A percentile compares a stretch with the other conserved stretches of the same genome.
phyloP scores from a whole-genome alignment of 2,329 filamentous ascomycete genomes.

The Aspergillus aculeatus region DNA sequence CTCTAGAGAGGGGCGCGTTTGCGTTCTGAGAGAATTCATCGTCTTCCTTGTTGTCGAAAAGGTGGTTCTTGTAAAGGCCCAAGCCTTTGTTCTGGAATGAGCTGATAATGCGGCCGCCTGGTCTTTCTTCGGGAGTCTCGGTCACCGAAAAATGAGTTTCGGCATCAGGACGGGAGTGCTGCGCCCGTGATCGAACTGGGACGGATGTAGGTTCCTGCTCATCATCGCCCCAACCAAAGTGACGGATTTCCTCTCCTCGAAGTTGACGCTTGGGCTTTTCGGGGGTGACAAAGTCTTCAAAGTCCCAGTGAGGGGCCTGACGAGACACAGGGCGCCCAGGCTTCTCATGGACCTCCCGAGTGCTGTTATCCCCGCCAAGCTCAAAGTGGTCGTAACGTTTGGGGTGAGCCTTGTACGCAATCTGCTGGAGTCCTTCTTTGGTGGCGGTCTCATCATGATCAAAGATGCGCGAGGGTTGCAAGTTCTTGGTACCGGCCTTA shows the following conservation, averaged over 20 bases:
- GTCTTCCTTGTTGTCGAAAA: conserved; percentile 62
- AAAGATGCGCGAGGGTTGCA: conserved; percentile 63
- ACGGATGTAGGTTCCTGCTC: conserved; percentile 46
- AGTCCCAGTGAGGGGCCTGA: conserved; percentile 76
- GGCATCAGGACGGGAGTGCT: conserved; percentile 73
- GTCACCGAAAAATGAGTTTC: conserved; percentile 80
- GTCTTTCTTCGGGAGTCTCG: conserved; percentile 67
- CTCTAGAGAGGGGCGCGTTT: conserved; percentile 57
- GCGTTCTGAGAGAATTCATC: conserved; percentile 11
- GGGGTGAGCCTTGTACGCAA: conserved; percentile 62
- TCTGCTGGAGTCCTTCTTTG: conserved; percentile 42
- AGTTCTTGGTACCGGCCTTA: conserved; percentile 62
- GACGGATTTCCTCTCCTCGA: conserved; percentile 68
- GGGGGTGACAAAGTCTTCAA: conserved; percentile 83
- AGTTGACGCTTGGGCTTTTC: conserved; percentile 67
- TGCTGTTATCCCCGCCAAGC: conserved; percentile 32
- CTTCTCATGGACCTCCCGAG: conserved; percentile 27
- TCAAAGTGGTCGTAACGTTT: conserved; percentile 72
- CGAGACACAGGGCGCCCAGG: conserved; percentile 37
- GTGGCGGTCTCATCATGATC: conserved; percentile 55
- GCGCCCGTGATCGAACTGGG: conserved; percentile 54
- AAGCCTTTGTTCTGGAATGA: conserved; percentile 66
- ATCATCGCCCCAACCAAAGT: conserved; percentile 74
- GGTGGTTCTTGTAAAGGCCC: conserved; percentile 73
- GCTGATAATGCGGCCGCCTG: conserved; percentile 38